Evolutionary conservation across 768 basidiomycete genomes (phyloP), one percentile per base, ranked within the genome.

Genomic region (Hypholoma fasciculare): DNA sequence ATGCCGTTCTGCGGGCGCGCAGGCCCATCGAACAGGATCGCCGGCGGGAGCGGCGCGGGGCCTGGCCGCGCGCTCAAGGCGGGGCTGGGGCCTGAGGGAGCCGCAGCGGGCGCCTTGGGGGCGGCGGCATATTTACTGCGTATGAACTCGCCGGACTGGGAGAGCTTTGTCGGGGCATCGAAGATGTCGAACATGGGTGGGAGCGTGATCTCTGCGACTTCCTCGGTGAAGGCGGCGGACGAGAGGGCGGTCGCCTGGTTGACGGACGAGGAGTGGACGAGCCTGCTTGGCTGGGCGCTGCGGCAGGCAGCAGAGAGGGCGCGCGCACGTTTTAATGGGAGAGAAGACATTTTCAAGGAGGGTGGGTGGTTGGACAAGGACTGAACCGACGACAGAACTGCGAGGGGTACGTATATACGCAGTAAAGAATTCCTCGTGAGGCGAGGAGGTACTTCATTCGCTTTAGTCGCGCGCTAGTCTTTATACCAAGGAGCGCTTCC

Each of bases 171-270:
- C 1, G 81, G 79, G 20, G 74, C 81, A 57, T 84, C 82, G 63
- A 82, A 82, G 57, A 84, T 81, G 65, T 83, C 82, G 59, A 79
- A 76, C 49, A 81, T 79, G 43, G 70, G 71, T 11, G 69, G 68
- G 17, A 69, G 55, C 14, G 61, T 64, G 20, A 69, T 65, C 52
- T 72, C 71, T 47, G 71, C 61, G 34, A 65, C 39, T 36, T 67
- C 65, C 9, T 61, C 60, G 43, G 58, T 52, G 36, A 61, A 49
- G 11, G 58, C 52, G 46, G 67, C 40, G n/a, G 64, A 44, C 37
- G 65, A 62, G 43, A 68, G 59, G 50, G 58, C 56, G 16, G 61
- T 56, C n/a, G 67, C 66, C 17, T 62, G 66, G 40, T 52, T 69
- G 3, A 61, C 51, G 17, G 63, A 65, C 17, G 69, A 68, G 4